Evolutionary conservation across 2,329 filamentous ascomycete species (phyloP).

Genomic region (Parastagonospora nodorum): DNA sequence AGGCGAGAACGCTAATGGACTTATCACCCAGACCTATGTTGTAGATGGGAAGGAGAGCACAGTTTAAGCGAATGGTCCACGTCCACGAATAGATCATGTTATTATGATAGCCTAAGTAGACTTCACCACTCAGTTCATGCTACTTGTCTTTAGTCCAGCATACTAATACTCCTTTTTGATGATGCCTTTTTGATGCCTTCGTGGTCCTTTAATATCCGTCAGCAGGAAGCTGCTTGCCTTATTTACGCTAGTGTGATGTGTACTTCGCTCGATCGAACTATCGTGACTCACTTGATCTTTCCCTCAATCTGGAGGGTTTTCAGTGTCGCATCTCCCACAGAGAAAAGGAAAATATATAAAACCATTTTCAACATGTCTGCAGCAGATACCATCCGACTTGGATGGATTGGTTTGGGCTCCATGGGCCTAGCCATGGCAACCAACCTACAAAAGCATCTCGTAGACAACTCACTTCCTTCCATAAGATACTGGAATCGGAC

Average conservation of each 20-base stretch:
- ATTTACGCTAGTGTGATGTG: not conserved
- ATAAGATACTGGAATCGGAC: conserved; percentile 56
- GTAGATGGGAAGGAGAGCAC: conserved; percentile 12
- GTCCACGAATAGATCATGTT: not conserved
- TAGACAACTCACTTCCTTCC: conserved; percentile 12
- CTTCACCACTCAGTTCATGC: not conserved
- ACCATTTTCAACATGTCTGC: conserved; percentile 9
- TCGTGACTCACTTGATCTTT: not conserved
- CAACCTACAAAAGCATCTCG: conserved; percentile 55
- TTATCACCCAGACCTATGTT: conserved; percentile 9
- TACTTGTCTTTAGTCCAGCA: not conserved
- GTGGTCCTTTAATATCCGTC: not conserved
- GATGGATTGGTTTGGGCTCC: conserved; percentile 53
- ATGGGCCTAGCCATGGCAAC: conserved; percentile 58
- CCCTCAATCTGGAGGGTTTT: not conserved
- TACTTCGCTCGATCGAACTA: not conserved
- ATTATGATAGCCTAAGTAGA: too few relatives aligned
- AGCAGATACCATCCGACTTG: conserved; percentile 6
- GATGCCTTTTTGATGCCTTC: not conserved
- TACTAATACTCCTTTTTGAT: not conserved
- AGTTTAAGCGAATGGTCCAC: conserved; percentile 1
- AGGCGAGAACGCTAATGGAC: conserved; percentile 13
- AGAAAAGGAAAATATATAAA: too few relatives aligned
- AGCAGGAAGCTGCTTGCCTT: not conserved
- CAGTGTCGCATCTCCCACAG: too few relatives aligned